These are phyloP conservation scores for Tephrocybe rancida DNA, from an alignment of 768 basidiomycete species.

Conservation along the genomic window DNA sequence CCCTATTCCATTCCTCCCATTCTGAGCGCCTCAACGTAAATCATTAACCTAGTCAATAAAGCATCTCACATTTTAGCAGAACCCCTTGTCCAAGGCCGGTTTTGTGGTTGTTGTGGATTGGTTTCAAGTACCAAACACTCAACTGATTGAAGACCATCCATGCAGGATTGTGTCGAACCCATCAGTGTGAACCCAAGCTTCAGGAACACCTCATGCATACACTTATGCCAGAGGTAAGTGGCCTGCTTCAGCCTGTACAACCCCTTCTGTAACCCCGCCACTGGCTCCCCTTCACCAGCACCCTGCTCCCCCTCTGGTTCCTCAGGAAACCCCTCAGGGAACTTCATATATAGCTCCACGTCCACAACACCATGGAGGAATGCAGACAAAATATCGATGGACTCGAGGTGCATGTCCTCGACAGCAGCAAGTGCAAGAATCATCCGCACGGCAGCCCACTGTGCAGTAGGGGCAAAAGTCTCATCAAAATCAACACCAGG, in stretches of 20 bases:
- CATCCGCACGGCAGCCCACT: neutral
- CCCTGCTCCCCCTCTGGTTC: no score
- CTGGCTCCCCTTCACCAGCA: neutral
- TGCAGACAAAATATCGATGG: neutral
- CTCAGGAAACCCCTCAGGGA: neutral
- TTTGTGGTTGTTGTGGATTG: no score
- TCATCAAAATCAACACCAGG: conserved; percentile 42
- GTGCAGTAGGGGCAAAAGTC: no score
- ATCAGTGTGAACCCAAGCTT: neutral
- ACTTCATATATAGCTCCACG: neutral
- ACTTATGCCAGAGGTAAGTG: neutral
- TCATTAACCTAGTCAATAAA: no score
- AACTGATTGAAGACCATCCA: no score
- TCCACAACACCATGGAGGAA: neutral
- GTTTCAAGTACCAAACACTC: no score
- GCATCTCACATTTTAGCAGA: no score
- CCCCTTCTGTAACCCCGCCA: neutral
- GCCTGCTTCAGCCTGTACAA: neutral
- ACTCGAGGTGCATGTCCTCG: neutral
- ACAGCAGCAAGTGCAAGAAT: neutral
- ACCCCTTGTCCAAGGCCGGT: no score
- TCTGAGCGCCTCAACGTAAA: no score
- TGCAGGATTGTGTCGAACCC: no score
- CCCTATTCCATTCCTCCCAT: no score
- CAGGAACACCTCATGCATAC: neutral